phyloP scores from a whole-genome alignment of 805 yeast genomes.

The Cyberlindnera xishuangbannaensis region DNA sequence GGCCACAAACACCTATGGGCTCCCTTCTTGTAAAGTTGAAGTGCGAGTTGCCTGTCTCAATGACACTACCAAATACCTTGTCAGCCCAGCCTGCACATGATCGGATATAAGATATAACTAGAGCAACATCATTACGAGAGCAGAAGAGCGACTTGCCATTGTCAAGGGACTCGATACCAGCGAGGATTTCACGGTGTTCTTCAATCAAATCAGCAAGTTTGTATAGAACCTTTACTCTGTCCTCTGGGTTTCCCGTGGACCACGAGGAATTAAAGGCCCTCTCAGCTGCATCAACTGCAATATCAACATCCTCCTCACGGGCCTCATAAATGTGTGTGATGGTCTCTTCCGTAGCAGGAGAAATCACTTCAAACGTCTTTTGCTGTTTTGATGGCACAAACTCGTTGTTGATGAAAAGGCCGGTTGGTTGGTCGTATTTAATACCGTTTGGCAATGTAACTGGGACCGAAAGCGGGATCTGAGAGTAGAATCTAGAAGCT shows the following conservation, averaged over 20 bases:
- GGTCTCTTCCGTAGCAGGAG: background rate
- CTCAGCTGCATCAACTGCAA: background rate
- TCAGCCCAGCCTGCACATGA: background rate
- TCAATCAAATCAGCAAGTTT: background rate
- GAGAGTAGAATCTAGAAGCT: too few species aligned
- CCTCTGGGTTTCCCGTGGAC: background rate
- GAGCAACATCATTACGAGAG: background rate
- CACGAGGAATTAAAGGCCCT: background rate
- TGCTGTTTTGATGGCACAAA: background rate
- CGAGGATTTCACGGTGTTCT: background rate
- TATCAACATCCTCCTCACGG: background rate
- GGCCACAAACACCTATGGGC: background rate
- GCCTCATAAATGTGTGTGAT: background rate
- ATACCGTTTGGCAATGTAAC: background rate
- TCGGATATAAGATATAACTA: background rate
- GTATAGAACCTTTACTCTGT: background rate
- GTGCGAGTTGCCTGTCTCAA: background rate
- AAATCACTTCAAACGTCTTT: background rate
- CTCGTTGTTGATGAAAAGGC: background rate
- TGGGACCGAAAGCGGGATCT: background rate
- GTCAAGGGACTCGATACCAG: background rate
- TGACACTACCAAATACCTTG: background rate
- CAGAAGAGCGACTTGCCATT: background rate
- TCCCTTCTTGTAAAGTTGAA: background rate
- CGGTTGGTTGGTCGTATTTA: background rate